Percentiles rank a stretch among this genome's conserved stretches.
Evolutionary conservation across 108 stramenopile genomes (phyloP).

Genomic region (Fragilariopsis cylindrus): DNA sequence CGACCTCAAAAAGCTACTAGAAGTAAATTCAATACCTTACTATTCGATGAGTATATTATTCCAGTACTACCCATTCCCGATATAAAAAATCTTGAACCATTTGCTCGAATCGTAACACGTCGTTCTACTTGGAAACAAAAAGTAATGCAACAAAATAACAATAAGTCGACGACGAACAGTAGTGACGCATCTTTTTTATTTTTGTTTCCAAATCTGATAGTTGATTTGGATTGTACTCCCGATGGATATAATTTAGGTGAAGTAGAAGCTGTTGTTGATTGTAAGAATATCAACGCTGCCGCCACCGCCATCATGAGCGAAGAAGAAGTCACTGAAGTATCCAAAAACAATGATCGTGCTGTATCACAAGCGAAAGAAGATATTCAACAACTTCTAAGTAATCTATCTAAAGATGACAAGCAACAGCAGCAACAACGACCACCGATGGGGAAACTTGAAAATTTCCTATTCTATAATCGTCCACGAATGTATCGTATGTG

Average conservation of each 20-base stretch:
- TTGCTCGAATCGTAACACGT: slow-evolving; percentile 47
- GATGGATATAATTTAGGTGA: slow-evolving; percentile 57
- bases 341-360: slow-evolving; percentile 8
- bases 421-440: slow-evolving; percentile 3
- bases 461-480: slow-evolving; percentile 39
- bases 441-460: slow-evolving; percentile 56
- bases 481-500: slow-evolving; percentile 40
- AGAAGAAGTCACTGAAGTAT: slow-evolving; percentile 3
- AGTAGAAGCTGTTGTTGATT: slow-evolving; percentile 47
- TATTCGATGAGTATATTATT: slow-evolving; percentile 12
- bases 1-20: not conserved
- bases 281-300: not conserved
- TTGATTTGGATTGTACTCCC: slow-evolving; percentile 55
- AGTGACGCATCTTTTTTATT: not conserved
- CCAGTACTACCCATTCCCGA: not conserved
- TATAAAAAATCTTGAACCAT: slow-evolving; percentile 24
- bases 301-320: not conserved
- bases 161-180: not conserved
- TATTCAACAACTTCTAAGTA: slow-evolving; percentile 7
- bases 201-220: slow-evolving; percentile 20
- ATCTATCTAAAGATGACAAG: slow-evolving; percentile 3
- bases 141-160: not conserved
- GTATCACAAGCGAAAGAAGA: slow-evolving; percentile 14
- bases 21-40: not conserved
- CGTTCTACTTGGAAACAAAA: slow-evolving; percentile 44